Evolutionary conservation across 352 stramenopile genomes (phyloP), one percentile per base, ranked within the genome.

Genomic region (Globisporangium canariense): DNA sequence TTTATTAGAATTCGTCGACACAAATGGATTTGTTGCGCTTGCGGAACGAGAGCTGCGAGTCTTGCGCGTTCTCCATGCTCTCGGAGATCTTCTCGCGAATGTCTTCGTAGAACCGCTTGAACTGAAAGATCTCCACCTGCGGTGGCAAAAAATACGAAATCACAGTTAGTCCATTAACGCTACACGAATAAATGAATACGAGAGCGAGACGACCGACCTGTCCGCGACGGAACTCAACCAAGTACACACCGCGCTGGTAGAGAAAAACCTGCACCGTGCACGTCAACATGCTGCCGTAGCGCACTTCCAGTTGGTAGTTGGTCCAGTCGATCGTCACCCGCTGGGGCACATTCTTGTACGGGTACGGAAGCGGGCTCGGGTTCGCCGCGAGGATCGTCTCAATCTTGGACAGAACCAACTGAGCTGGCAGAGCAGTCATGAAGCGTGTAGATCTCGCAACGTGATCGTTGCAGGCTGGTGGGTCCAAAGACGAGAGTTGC

Each of bases 91-190:
- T 76, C 13, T 74, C 72, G 40, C 83, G 85, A 18, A 94, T 81
- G 40, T 89, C 81, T 65, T 94, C 79, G 66, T 93, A 94, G 60
- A 93, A 94, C 50, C 86, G 81, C 66, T 95, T 93, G 68, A 95
- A 95, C 64, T 90, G 74, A 61, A 95, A 95, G 55, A 93, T 92
- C 65, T 95, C 86, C 13, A 93, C 68, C 84, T 94, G 63, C 1
- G 60, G 16, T 49, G 9, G 20, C 49, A 58, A 46, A 49, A 18
- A 22, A 22, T 52, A 71, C 1, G 67, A 28, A 28, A 28, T 2
- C 25, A 28, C 43, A 7, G 56, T 45, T 51, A 57, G 59, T 18
- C 34, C 40, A 6, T 22, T 22, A 20, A 28, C 7, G 11, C 30
- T 34, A 25, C n/a, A 38, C 43, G 22, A 54, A 49, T 30, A 22